Base-by-base conservation (phyloP, 768 basidiomycete genomes). In the Cyathus striatus region DNA sequence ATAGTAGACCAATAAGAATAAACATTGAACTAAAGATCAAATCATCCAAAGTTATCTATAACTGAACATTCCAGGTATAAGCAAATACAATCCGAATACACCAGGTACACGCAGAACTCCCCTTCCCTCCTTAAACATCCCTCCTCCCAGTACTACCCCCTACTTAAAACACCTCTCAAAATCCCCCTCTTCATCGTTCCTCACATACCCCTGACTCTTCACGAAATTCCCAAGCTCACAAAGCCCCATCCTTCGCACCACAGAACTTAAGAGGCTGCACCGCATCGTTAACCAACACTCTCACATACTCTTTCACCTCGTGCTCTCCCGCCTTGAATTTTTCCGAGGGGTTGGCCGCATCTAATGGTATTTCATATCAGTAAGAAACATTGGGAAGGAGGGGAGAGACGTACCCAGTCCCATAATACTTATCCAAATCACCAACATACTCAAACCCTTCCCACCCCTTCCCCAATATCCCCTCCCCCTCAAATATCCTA, bases 401-500 rank as follows among this genome's bases (percentile, higher is more conserved):
- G 17, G 4, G 38, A 18, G 30, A 33, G 17, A 54, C 77, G 17
- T 45, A 85, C 81, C 87, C 87, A 10, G 81, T 87, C 23, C 70
- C 69, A 58, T 92, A 90, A 57, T 79, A 93, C 58, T 91, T 88
- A 49, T 79, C 75, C 6, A 93, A 58, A 55, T 92, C 90, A 2
- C 73, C 72, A 38, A 67, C 70, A 55, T 90, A 88, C 49, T 86
- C 87, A 51, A 80, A 83, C 1, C 69, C 71, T n/a, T n/a, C n/a
- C n/a, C n/a, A n/a, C n/a, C n/a, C n/a, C n/a, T n/a, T n/a, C 22
- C 62, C 62, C 57, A 84, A 91, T 40, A 90, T n/a, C n/a, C n/a
- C 90, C 3, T 70, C 63, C 12, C 51, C 40, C 0, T 68, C 66
- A 60, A 93, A 94, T 14, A 93, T 56, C 4, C 58, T 59, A 58